Conservation (phyloP, 164 flowering plant genomes). For the Berberis thunbergii region DNA sequence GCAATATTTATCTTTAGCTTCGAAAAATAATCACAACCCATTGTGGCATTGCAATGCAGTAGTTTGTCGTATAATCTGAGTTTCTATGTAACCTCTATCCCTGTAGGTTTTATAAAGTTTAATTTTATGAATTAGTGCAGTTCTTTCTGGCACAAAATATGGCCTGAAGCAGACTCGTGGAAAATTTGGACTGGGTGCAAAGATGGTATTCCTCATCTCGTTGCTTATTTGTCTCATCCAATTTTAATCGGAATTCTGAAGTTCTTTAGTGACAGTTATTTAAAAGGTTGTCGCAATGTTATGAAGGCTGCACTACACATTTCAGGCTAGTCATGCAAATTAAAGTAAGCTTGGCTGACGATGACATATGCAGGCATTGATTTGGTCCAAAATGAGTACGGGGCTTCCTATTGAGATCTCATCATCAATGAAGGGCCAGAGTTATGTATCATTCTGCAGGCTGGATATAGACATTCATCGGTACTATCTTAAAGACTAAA, state of each 20-base stretch:
- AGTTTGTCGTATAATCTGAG: background rate
- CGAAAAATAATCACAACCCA: too few relatives aligned
- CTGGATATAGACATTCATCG: conserved; percentile 92
- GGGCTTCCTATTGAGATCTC: conserved; percentile 96
- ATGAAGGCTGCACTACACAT: too few relatives aligned
- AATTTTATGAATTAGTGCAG: conserved; percentile 30
- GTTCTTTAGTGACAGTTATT: background rate
- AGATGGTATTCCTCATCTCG: conserved; percentile 57
- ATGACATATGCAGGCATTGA: conserved; percentile 65
- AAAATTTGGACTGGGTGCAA: conserved; percentile 98
- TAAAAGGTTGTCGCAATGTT: background rate
- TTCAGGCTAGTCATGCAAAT: background rate
- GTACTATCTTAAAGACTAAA: conserved; percentile 28
- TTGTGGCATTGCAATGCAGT: too few relatives aligned
- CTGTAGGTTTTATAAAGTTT: background rate
- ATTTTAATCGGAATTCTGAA: background rate
- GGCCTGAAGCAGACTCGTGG: conserved; percentile 98
- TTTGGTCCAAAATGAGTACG: conserved; percentile 99
- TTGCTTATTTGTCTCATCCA: background rate
- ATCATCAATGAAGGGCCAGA: conserved; percentile 80
- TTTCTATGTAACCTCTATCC: background rate
- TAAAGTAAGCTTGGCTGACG: conserved; percentile 2
- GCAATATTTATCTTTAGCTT: background rate
- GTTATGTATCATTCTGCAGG: conserved; percentile 66
- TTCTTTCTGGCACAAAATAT: conserved; percentile 95